Percentiles rank a stretch among this genome's conserved stretches.
Conservation (phyloP, 805 yeast species). For the Lipomyces sp. region DNA sequence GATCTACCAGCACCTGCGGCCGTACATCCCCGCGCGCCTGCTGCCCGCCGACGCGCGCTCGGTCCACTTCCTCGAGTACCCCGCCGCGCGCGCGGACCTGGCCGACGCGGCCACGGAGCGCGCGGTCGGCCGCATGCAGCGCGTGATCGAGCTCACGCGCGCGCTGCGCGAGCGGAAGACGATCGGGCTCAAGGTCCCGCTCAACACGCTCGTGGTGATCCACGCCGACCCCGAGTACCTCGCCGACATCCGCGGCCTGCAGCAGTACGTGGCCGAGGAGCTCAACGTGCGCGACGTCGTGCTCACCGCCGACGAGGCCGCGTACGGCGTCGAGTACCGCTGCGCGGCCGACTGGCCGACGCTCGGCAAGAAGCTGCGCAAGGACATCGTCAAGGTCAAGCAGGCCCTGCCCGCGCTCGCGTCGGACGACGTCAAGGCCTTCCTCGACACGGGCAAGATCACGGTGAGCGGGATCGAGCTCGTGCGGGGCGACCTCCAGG, state of each 20-base stretch:
- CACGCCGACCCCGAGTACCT: constrained; percentile 75
- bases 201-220: constrained; percentile 79
- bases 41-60: constrained; percentile 67
- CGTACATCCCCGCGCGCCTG: constrained; percentile 47
- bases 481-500: constrained; percentile 83
- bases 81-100: constrained; percentile 73
- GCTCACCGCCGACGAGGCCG: constrained; percentile 84
- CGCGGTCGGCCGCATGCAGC: constrained; percentile 93
- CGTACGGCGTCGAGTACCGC: constrained; percentile 85
- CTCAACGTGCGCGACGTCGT: constrained; percentile 84
- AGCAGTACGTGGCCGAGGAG: constrained; percentile 81
- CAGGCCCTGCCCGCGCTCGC: constrained; percentile 82
- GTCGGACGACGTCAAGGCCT: constrained; percentile 77
- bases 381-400: constrained; percentile 90
- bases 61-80: constrained; percentile 92
- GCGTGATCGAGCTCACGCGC: constrained; percentile 94
- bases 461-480: constrained; percentile 87
- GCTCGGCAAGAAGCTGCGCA: constrained; percentile 93
- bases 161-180: constrained; percentile 93
- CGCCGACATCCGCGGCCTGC: constrained; percentile 71
- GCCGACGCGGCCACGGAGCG: constrained; percentile 79
- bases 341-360: constrained; percentile 99
- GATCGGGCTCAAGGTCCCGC: constrained; percentile 91
- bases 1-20: constrained; percentile 73
- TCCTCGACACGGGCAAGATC: constrained; percentile 67